phyloP scores from a whole-genome alignment of 1,284 basidiomycete genomes.

The Psilocybe mexicana region DNA sequence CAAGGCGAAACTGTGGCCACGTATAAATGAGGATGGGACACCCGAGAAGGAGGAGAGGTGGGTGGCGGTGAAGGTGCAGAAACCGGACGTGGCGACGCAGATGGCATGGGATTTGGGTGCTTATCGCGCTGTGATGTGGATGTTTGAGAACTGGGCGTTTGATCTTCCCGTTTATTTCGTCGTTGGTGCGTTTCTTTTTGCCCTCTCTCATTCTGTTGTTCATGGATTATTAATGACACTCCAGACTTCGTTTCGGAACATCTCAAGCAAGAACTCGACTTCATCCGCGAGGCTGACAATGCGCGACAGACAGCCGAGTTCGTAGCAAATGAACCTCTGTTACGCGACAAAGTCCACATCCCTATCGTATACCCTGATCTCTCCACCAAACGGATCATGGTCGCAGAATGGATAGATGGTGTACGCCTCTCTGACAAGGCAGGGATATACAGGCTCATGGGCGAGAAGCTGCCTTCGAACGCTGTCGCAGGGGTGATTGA shows the following conservation, averaged over 20 bases:
- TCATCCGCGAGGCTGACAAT: constrained; percentile 73
- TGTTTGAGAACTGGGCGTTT: constrained; percentile 74
- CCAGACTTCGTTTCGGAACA: constrained; percentile 81
- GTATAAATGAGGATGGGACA: constrained; percentile 36
- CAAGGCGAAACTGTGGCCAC: constrained; percentile 60
- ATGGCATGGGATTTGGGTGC: constrained; percentile 80
- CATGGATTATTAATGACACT: background rate
- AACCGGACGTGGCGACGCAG: constrained; percentile 85
- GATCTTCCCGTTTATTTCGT: constrained; percentile 77
- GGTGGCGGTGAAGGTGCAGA: constrained; percentile 93
- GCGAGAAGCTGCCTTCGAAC: constrained; percentile 35
- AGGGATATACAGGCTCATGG: constrained; percentile 57
- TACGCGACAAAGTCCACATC: constrained; percentile 74
- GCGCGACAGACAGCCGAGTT: constrained; percentile 61
- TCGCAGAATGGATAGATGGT: constrained; percentile 88
- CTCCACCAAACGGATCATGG: constrained; percentile 78
- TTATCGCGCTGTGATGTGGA: constrained; percentile 69
- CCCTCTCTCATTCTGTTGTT: background rate
- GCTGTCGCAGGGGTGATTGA: background rate
- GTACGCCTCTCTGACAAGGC: constrained; percentile 72
- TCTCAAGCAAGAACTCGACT: constrained; percentile 81
- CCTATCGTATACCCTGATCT: constrained; percentile 75
- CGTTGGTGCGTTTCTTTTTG: constrained; percentile 51
- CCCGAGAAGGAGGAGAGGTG: constrained; percentile 47
- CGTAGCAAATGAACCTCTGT: constrained; percentile 62